Evolutionary conservation across 805 yeast genomes (phyloP).

Genomic region (Ogataea allantospora): DNA sequence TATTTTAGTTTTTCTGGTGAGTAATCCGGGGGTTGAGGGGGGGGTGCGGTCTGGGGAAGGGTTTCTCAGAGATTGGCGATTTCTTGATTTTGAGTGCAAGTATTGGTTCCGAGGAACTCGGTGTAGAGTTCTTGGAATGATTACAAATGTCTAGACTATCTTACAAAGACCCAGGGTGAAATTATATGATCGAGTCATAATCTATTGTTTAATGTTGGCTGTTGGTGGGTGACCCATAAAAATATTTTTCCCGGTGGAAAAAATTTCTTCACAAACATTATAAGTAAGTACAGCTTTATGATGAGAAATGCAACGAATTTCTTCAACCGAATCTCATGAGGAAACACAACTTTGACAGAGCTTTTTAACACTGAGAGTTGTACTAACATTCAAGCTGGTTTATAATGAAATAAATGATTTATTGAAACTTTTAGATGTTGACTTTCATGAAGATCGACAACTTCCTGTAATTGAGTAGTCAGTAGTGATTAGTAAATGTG

Average conservation of each 20-base stretch:
- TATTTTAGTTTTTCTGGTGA: conserved; percentile 5
- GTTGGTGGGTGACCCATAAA: neutral
- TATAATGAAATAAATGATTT: neutral
- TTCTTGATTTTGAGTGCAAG: too few relatives aligned
- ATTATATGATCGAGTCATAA: neutral
- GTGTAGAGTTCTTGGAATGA: too few relatives aligned
- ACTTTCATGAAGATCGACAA: neutral
- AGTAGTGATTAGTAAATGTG: too few relatives aligned
- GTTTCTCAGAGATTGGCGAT: too few relatives aligned
- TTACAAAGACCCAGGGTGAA: neutral
- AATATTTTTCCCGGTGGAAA: conserved; percentile 3
- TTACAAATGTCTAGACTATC: neutral
- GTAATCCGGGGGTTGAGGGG: conserved; percentile 12
- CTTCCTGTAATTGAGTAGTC: too few relatives aligned
- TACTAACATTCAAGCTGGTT: conserved; percentile 7
- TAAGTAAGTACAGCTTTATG: conserved; percentile 21
- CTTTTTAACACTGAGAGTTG: conserved; percentile 39
- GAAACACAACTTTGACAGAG: conserved; percentile 34
- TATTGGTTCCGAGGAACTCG: too few relatives aligned
- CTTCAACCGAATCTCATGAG: conserved; percentile 37
- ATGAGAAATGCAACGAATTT: conserved; percentile 37
- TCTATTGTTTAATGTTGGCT: conserved; percentile 1
- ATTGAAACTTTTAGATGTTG: neutral
- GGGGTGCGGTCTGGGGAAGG: conserved; percentile 8
- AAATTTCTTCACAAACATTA: conserved; percentile 1